Base-by-base conservation (phyloP, 441 rosid genomes). In the Adansonia grandidieri region DNA sequence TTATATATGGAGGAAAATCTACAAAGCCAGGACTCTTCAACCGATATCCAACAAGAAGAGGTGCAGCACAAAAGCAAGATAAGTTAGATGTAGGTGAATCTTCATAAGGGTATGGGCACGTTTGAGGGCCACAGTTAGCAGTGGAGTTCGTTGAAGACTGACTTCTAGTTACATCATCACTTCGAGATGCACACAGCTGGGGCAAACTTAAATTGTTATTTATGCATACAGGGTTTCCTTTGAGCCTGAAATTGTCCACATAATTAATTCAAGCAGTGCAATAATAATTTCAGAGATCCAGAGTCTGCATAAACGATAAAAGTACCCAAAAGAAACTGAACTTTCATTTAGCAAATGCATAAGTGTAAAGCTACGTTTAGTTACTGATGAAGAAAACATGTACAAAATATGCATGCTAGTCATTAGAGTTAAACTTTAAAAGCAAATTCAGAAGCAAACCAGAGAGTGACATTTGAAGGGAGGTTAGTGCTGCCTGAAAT, bases 21-120 rank as follows among this genome's bases (percentile, higher is more conserved):
- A 87, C 81, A 82, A 94, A 84, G 77, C 99, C 98, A 14, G 99
- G 99, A 90, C 98, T 96, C 84, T 96, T 96, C 84, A 96, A 74
- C 78, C 99, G 92, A 78, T 94, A 96, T 74, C 85, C 96, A 75
- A 94, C 82, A 48, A 90, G 81, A 76, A 96, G 77, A 80, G 99
- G 99, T 53, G 86, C 93, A 74, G 94, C 90, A 80, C 99, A 96
- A 81, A 91, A 86, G 85, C 99, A 94, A 5, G 17, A 65, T 77
- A 74, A 54, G 2, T 85, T 87, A 70, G 92, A 78, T n/a, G 76
- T 70, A 74, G 78, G 86, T 28, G 94, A 84, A 83, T 86, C 86
- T 80, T 91, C 94, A 51, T 44, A 92, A 78, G 93, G 88, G 11
- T 83, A 81, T 19, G 98, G 99, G 76, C 99, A 96, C 63, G 85